Evolutionary conservation across 306 rosid genomes (phyloP), one percentile per base, ranked within the genome.

Genomic region (Castanospermum australe): DNA sequence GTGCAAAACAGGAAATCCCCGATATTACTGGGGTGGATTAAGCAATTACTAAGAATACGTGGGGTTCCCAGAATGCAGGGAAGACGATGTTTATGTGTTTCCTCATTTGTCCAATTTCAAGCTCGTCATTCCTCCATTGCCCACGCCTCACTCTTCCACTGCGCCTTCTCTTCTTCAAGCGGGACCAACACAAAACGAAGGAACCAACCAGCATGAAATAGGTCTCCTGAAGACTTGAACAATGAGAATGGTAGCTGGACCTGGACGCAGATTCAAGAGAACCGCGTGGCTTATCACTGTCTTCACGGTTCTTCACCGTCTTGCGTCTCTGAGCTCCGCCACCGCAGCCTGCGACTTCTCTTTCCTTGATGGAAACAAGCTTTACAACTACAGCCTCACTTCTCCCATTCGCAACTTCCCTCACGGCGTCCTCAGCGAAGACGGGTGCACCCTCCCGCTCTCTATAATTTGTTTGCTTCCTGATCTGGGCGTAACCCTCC

Each of bases 381-480:
- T 93, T 21, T 95, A 95, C 84, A 85, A 85, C 86, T 95, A 84
- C 76, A 82, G 85, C 59, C 87, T 91, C 83, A 92, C 89, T 15
- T 87, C 96, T 84, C 94, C 97, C 25, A 68, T 78, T 47, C 89
- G 86, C 18, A 57, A 81, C 75, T 90, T 81, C 69, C 97, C 98
- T 81, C 99, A 91, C 38, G 99, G 99, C 78, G 57, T 90, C 66
- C 92, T 86, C 86, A 95, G 97, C 83, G 99, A 95, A 90, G 98
- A 95, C 86, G 99, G 99, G 97, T 94, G 67, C 72, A 41, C 42
- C 35, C 78, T 73, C 41, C 73, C 67, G 52, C 45, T 71, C 54
- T 45, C 17, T 41, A 54, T 47, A 7, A n/a, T 32, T 50, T 13
- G n/a, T 41, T 22, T 54, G 15, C 14, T 45, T 56, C 4, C 35